Conservation (phyloP, 1,139 yeast genomes). For the Zygoascus hellenicus region DNA sequence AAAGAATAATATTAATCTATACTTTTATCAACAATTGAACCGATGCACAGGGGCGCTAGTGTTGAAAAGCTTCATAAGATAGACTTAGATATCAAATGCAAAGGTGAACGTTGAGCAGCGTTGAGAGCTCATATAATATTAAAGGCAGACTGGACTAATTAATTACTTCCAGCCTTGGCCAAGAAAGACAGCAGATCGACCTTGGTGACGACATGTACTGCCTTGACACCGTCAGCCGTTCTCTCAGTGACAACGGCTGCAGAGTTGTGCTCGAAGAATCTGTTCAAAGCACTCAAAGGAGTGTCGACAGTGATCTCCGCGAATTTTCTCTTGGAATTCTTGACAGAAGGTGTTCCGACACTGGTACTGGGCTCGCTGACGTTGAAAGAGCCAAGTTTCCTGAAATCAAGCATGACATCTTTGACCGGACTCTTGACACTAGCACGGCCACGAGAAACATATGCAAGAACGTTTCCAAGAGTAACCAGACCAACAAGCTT, state of each 20-base stretch:
- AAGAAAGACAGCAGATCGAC: constrained; percentile 74
- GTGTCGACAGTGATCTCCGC: constrained; percentile 66
- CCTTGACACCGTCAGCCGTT: constrained; percentile 43
- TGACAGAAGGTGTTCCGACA: constrained; percentile 44
- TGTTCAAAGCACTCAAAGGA: constrained; percentile 61
- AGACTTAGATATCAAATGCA: too few relatives aligned
- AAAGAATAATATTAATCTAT: too few relatives aligned
- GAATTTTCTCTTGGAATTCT: constrained; percentile 58
- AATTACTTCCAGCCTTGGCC: constrained; percentile 30
- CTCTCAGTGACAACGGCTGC: constrained; percentile 76
- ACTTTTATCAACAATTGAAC: too few relatives aligned
- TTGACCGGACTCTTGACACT: constrained; percentile 56
- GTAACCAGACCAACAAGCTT: constrained; percentile 74
- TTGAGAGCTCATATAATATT: constrained; percentile 1
- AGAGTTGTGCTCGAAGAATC: constrained; percentile 81
- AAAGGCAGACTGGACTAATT: not conserved
- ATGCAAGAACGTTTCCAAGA: constrained; percentile 64
- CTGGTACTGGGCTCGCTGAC: constrained; percentile 41
- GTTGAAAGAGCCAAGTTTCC: constrained; percentile 52
- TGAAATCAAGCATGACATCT: constrained; percentile 66
- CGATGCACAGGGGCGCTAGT: not conserved
- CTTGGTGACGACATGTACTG: constrained; percentile 81
- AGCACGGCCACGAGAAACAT: constrained; percentile 58
- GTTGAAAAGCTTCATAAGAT: constrained; percentile 2
- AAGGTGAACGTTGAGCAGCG: constrained; percentile 1